Percentiles rank a stretch among this genome's conserved stretches.
Conservation (phyloP, 805 yeast genomes). For the Suhomyces xylopsoci region DNA sequence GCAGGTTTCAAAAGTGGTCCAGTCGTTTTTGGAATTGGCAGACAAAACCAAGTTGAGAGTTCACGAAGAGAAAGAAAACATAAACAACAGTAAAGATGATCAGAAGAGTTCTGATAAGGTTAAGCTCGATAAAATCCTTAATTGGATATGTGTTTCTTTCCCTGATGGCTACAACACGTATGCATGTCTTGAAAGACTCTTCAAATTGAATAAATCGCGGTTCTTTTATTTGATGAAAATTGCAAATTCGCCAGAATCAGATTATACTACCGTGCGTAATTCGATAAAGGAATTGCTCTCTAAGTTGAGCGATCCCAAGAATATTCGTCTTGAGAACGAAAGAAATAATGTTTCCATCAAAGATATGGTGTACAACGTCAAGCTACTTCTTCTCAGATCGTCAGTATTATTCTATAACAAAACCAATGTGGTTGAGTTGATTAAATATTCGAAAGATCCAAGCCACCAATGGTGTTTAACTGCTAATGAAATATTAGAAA, state of each 20-base stretch:
- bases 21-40: conserved; percentile 43
- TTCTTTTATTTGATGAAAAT: conserved; percentile 52
- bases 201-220: conserved; percentile 56
- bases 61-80: conserved; percentile 16
- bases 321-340: conserved; percentile 35
- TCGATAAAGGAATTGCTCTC: conserved; percentile 61
- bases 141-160: conserved; percentile 58
- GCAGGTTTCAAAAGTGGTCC: conserved; percentile 51
- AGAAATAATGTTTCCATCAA: conserved; percentile 35
- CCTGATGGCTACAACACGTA: conserved; percentile 51
- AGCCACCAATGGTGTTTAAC: conserved; percentile 23
- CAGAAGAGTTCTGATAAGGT: conserved; percentile 9
- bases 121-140: conserved; percentile 53
- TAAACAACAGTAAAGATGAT: background rate
- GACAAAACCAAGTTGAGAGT: conserved; percentile 29
- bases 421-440: conserved; percentile 55
- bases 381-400: conserved; percentile 58
- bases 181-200: conserved; percentile 52
- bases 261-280: conserved; percentile 56
- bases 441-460: conserved; percentile 43
- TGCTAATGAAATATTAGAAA: conserved; percentile 55
- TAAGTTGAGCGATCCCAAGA: conserved; percentile 53
- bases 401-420: conserved; percentile 62
- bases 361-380: conserved; percentile 52
- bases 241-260: conserved; percentile 55